These are phyloP conservation scores for Phaeophleospora eucalypticola DNA, from an alignment of 2,329 filamentous ascomycete species.

Conservation along the genomic window DNA sequence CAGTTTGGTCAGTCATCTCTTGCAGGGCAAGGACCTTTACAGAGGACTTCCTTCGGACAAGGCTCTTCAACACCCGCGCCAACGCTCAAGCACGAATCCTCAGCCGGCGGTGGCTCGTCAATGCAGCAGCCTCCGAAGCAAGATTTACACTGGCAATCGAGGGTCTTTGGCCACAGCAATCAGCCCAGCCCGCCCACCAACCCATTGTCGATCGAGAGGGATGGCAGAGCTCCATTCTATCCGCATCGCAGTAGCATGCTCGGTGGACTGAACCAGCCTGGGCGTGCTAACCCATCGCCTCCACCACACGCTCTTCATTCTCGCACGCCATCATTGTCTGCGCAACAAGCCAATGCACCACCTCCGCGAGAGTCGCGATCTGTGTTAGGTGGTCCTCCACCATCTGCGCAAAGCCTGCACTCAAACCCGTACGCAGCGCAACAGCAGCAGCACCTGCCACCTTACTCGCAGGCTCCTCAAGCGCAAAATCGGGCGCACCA, in stretches of 20 bases:
- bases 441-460: conserved; percentile 17
- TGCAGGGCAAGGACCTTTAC: conserved; percentile 22
- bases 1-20: conserved; percentile 27
- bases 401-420: conserved; percentile 25
- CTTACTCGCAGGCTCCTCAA: conserved; percentile 26
- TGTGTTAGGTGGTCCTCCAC: conserved; percentile 14
- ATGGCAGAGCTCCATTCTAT: conserved; percentile 27
- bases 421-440: conserved; percentile 26
- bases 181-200: conserved; percentile 22
- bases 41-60: conserved; percentile 23
- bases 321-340: conserved; percentile 30
- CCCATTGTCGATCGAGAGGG: conserved; percentile 27
- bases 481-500: conserved; percentile 29
- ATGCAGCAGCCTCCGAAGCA: conserved; percentile 22
- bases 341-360: conserved; percentile 14
- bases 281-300: conserved; percentile 33
- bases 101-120: conserved; percentile 13
- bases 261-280: conserved; percentile 26
- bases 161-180: conserved; percentile 18
- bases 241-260: conserved; percentile 27
- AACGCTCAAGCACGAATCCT: conserved; percentile 26
- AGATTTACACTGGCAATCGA: conserved; percentile 20
- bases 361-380: conserved; percentile 23
- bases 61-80: conserved; percentile 19
- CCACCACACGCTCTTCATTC: conserved; percentile 34